These are phyloP conservation scores for Nicotiana benthamiana DNA, from an alignment of 257 asterid genomes.

Conservation along the genomic window DNA sequence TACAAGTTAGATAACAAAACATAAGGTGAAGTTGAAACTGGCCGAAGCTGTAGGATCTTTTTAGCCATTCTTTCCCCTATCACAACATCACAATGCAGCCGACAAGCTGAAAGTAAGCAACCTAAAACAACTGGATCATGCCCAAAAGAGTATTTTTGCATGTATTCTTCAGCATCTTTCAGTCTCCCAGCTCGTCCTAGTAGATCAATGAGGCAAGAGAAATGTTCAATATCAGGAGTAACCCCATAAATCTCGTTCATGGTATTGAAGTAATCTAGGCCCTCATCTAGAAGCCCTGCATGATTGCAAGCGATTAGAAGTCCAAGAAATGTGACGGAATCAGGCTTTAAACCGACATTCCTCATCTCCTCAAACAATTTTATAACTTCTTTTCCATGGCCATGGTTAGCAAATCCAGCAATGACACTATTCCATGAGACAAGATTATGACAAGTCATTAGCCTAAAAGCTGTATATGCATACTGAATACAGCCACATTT, in stretches of 20 bases:
- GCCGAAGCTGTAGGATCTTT: slow-evolving; percentile 40
- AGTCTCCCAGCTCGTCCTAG: slow-evolving; percentile 66
- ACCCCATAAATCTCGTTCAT: slow-evolving; percentile 35
- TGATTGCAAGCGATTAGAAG: slow-evolving; percentile 72
- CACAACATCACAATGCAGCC: slow-evolving; percentile 40
- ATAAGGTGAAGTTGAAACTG: slow-evolving; percentile 49
- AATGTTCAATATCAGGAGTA: slow-evolving; percentile 40
- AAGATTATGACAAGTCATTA: slow-evolving; percentile 36
- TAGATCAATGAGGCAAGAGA: slow-evolving; percentile 62
- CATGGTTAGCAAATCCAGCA: slow-evolving; percentile 56
- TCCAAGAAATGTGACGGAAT: slow-evolving; percentile 54
- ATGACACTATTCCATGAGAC: slow-evolving; percentile 74
- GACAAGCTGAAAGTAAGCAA: slow-evolving; percentile 62
- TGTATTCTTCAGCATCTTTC: slow-evolving; percentile 44
- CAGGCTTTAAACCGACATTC: slow-evolving; percentile 39
- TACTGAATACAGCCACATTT: slow-evolving; percentile 46
- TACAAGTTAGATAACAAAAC: slow-evolving; percentile 53
- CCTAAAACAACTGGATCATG: slow-evolving; percentile 57
- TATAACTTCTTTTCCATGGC: slow-evolving; percentile 39
- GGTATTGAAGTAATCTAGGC: slow-evolving; percentile 30
- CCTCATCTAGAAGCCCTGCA: slow-evolving; percentile 55
- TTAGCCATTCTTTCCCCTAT: slow-evolving; percentile 47
- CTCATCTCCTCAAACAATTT: slow-evolving; percentile 41
- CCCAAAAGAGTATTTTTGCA: slow-evolving; percentile 26
- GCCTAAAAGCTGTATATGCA: slow-evolving; percentile 31